Evolutionary conservation across 441 rosid genomes (phyloP).

Genomic region (Syzygium malaccense): DNA sequence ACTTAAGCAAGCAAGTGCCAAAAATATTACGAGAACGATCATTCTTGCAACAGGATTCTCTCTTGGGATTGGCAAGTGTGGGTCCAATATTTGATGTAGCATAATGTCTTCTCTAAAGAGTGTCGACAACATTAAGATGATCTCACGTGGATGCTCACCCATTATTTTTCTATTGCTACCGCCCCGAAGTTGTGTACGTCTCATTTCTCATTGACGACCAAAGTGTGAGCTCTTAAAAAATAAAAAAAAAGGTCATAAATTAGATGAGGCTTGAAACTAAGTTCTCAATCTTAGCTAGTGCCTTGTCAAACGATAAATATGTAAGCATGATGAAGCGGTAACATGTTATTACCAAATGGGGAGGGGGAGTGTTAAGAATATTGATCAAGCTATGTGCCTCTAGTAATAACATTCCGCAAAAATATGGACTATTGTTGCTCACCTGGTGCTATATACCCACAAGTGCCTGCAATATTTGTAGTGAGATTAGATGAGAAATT

Average conservation of each 20-base stretch:
- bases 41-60: background rate
- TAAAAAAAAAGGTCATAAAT: too few species aligned
- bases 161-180: background rate
- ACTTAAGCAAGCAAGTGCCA: background rate
- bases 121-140: background rate
- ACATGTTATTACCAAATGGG: too few species aligned
- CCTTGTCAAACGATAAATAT: background rate
- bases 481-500: background rate
- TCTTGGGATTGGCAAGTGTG: background rate
- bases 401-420: background rate
- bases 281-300: background rate
- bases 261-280: background rate
- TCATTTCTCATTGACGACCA: background rate
- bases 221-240: background rate
- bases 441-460: background rate
- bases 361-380: too few species aligned
- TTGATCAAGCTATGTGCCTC: background rate
- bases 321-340: too few species aligned
- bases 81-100: background rate
- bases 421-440: background rate
- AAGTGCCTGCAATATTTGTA: background rate
- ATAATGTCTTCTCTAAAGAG: background rate
- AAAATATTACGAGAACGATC: too few species aligned
- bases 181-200: accelerated
- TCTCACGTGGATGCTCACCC: background rate